Evolutionary conservation across 225 moss, liverwort and hornwort species (phyloP).

Genomic region (Bryum argenteum): DNA sequence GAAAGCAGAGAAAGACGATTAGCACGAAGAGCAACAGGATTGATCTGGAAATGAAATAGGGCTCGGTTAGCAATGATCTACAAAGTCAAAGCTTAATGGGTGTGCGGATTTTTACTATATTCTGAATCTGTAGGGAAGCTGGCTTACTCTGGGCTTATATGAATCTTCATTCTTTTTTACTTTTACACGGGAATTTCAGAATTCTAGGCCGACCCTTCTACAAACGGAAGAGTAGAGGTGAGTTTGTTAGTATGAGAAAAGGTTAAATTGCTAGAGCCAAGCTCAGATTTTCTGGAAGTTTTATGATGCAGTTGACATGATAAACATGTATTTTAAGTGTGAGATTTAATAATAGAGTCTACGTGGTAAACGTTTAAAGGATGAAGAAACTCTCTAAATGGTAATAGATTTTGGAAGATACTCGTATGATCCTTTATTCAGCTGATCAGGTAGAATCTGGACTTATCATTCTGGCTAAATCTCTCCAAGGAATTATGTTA

Average conservation of each 20-base stretch:
- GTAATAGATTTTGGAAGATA: too few relatives aligned
- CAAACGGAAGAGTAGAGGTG: conserved; percentile 5
- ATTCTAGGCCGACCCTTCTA: conserved; percentile 6
- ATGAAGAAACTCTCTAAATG: not conserved
- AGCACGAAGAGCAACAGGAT: too few relatives aligned
- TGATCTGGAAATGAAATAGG: too few relatives aligned
- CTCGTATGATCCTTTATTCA: too few relatives aligned
- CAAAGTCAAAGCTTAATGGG: not conserved
- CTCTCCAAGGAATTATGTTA: not conserved
- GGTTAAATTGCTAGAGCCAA: not conserved
- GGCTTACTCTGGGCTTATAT: not conserved
- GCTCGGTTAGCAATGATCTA: not conserved
- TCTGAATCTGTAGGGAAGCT: not conserved
- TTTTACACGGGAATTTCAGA: conserved; percentile 7
- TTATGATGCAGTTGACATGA: too few relatives aligned
- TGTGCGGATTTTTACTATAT: not conserved
- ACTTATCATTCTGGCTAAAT: not conserved
- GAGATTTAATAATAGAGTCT: not conserved
- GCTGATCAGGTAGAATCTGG: not conserved
- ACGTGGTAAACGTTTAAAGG: too few relatives aligned
- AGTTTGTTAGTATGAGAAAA: conserved; percentile 1
- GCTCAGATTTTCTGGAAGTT: too few relatives aligned
- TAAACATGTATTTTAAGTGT: not conserved
- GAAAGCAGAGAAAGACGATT: not conserved
- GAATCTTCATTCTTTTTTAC: conserved; percentile 1